Evolutionary conservation across 2,329 filamentous ascomycete species (phyloP).

Genomic region (Apiospora hydei): DNA sequence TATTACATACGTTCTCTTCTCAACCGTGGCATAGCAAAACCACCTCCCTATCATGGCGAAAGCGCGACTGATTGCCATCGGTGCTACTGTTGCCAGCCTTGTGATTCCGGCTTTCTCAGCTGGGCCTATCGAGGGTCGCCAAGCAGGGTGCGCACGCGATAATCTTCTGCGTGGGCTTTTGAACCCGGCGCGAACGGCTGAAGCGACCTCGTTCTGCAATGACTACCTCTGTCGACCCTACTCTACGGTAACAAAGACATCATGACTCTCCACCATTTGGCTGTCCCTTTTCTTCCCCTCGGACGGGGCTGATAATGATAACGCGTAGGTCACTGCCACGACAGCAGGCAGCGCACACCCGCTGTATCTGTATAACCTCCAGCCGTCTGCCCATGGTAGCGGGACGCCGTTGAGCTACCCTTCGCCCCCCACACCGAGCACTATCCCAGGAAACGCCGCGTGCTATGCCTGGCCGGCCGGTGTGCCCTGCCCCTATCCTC

Average conservation of each 20-base stretch:
- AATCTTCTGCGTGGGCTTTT: constrained; percentile 19
- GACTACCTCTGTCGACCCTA: constrained; percentile 1
- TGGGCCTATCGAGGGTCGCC: neutral
- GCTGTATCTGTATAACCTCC: neutral
- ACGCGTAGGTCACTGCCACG: neutral
- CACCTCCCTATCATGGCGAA: neutral
- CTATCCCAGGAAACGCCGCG: constrained; percentile 17
- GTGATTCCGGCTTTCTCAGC: neutral
- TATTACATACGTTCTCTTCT: neutral
- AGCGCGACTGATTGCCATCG: neutral
- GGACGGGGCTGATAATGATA: neutral
- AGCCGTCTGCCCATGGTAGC: neutral
- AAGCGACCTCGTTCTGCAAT: constrained; percentile 17
- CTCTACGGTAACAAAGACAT: neutral
- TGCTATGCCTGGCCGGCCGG: constrained; percentile 15
- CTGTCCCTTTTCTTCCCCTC: neutral
- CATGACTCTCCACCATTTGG: neutral
- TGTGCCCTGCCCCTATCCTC: neutral
- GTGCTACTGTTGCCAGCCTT: neutral
- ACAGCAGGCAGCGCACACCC: neutral
- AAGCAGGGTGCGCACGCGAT: constrained; percentile 8
- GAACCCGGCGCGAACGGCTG: neutral
- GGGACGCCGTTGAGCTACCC: constrained; percentile 4
- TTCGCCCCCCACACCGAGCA: constrained; percentile 7
- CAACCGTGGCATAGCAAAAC: neutral